Evolutionary conservation across 73 alveolate genomes (phyloP), one percentile per base, ranked within the genome.

Genomic region (Effrenium voratum): DNA sequence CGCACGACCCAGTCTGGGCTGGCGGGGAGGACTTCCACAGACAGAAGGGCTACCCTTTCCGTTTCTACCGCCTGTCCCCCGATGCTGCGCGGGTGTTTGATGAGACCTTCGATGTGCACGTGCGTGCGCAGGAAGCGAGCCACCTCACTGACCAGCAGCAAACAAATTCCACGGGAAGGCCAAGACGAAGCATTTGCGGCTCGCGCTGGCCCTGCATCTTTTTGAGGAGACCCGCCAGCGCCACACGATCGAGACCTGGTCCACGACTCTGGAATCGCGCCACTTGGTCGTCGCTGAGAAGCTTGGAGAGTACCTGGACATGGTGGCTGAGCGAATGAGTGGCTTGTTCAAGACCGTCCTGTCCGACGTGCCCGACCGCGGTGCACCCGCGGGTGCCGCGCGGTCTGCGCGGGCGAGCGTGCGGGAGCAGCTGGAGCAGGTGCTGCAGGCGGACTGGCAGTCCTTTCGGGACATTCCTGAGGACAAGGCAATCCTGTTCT

Each of bases 1-100:
- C 91, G 26, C 91, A 47, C 36, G 91, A 80, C 47, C 70, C 91
- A 19, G 72, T 80, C 49, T 80, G 91, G 91, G 47, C 70, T 12
- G 91, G 91, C 46, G 3, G 10, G 32, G 91, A 80, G 30, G 44
- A 70, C 34, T 80, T 80, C n/a, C 45, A 0, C 1, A 36, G 13
- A 24, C 8, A 10, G 66, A 77, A 77, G 41, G 88, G 88, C 60
- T 77, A 77, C 85, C 82, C 59, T 41, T 75, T 75, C 40, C 86
- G 60, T 13, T 1, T 13, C 30, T 75, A 75, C 86, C 2, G 40
- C 13, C 41, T 75, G 86, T 2, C 30, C 10, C 60, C 86, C 1
- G 86, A 36, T 75, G 90, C 68, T 6, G 1, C 68, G 16, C 40
- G 26, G 19, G 46, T 45, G 45, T 82, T 82, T 22, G 93, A 52